phyloP scores from a whole-genome alignment of 2,329 filamentous ascomycete species.

The Plectosphaerella cucumerina region DNA sequence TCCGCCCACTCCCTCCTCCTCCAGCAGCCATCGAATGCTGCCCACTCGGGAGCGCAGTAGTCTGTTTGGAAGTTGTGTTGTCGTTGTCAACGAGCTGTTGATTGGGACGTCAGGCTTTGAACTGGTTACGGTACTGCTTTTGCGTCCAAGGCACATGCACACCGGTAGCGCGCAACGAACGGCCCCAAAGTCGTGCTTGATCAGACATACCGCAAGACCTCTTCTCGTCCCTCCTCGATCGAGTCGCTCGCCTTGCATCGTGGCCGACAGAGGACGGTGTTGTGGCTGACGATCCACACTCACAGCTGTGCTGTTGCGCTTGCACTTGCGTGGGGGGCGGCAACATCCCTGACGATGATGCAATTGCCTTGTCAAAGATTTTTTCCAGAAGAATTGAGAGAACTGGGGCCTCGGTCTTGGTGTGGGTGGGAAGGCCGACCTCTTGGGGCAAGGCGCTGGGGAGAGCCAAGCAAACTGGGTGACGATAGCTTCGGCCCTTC shows the following conservation, averaged over 20 bases:
- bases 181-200: too few species aligned
- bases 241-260: too few species aligned
- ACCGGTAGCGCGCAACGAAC: too few species aligned
- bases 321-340: neutral
- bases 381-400: slow-evolving; percentile 1
- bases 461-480: neutral
- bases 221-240: too few species aligned
- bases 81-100: neutral
- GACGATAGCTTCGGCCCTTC: neutral
- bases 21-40: neutral
- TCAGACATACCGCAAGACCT: too few species aligned
- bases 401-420: neutral
- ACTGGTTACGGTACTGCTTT: too few species aligned
- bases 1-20: neutral
- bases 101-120: too few species aligned
- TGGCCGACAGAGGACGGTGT: too few species aligned
- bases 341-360: slow-evolving; percentile 2
- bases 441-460: neutral
- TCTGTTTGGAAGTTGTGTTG: neutral
- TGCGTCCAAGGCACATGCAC: too few species aligned
- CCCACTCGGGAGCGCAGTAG: neutral
- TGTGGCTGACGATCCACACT: too few species aligned
- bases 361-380: neutral
- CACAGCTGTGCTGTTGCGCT: too few species aligned
- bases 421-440: neutral